phyloP scores from a whole-genome alignment of 1,284 basidiomycete genomes.

The Trametes sp. region DNA sequence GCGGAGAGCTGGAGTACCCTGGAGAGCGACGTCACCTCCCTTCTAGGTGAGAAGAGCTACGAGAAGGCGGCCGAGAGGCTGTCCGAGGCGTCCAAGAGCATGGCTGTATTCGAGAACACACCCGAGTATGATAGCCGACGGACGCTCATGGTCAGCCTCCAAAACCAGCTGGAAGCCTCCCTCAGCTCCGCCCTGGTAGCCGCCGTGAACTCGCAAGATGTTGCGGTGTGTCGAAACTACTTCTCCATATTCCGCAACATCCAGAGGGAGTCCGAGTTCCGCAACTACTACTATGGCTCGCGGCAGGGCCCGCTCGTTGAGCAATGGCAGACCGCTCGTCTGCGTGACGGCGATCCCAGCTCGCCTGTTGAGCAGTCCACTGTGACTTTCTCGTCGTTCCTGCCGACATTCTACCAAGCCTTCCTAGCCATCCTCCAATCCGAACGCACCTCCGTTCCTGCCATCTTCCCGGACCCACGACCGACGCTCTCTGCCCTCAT shows the following conservation, averaged over 20 bases:
- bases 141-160: conserved; percentile 85
- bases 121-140: conserved; percentile 87
- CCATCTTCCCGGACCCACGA: conserved; percentile 84
- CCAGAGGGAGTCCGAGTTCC: conserved; percentile 89
- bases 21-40: conserved; percentile 87
- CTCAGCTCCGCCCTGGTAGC: conserved; percentile 87
- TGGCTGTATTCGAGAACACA: conserved; percentile 91
- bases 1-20: conserved; percentile 95
- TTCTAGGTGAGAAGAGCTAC: conserved; percentile 81
- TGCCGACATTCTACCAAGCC: conserved; percentile 76
- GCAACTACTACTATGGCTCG: conserved; percentile 91
- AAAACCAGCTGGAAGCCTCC: conserved; percentile 92
- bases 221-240: conserved; percentile 76
- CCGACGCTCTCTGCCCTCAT: conserved; percentile 82
- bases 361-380: conserved; percentile 37
- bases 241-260: conserved; percentile 90
- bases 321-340: conserved; percentile 68
- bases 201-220: conserved; percentile 80
- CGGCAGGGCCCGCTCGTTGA: conserved; percentile 69
- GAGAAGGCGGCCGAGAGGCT: conserved; percentile 89
- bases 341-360: conserved; percentile 57
- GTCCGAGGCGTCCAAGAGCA: conserved; percentile 84
- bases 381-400: conserved; percentile 65
- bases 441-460: conserved; percentile 78
- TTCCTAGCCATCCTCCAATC: conserved; percentile 71